phyloP scores from a whole-genome alignment of 2,329 filamentous ascomycete species.

The Fusarium duplospermum region DNA sequence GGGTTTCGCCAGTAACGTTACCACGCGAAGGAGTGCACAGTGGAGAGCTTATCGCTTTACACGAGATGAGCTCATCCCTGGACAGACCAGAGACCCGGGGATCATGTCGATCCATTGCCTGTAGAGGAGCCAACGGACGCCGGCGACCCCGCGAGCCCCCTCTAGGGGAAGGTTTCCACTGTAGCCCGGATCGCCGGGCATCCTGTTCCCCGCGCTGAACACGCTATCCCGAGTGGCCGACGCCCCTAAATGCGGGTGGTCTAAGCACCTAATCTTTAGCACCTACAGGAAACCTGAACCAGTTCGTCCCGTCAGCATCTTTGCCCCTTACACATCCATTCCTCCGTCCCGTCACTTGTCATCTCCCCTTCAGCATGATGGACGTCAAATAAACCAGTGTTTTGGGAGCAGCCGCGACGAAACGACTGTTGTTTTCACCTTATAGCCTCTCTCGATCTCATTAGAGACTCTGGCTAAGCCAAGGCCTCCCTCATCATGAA shows the following conservation, averaged over 20 bases:
- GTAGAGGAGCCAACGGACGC: neutral
- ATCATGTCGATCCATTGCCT: neutral
- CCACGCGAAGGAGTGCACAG: neutral
- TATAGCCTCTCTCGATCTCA: neutral
- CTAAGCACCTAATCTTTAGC: neutral
- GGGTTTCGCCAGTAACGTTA: neutral
- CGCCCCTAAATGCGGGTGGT: neutral
- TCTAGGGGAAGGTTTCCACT: neutral
- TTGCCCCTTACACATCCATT: neutral
- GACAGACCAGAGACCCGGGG: neutral
- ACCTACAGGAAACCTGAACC: neutral
- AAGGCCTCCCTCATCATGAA: slow-evolving; percentile 9
- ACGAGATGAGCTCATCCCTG: neutral
- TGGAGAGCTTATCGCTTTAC: neutral
- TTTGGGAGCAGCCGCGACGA: slow-evolving; percentile 7
- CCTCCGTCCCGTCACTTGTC: neutral
- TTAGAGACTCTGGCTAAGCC: neutral
- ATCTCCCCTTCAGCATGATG: slow-evolving; percentile 1
- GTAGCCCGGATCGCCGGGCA: neutral
- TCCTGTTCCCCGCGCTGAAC: neutral
- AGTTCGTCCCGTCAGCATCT: neutral
- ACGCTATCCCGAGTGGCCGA: neutral
- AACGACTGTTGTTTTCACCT: slow-evolving; percentile 1
- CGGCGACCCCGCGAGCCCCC: neutral
- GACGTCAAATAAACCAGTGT: slow-evolving; percentile 4